phyloP scores from a whole-genome alignment of 2,329 filamentous ascomycete genomes.

The Hymenotorrendiella dingleyae region DNA sequence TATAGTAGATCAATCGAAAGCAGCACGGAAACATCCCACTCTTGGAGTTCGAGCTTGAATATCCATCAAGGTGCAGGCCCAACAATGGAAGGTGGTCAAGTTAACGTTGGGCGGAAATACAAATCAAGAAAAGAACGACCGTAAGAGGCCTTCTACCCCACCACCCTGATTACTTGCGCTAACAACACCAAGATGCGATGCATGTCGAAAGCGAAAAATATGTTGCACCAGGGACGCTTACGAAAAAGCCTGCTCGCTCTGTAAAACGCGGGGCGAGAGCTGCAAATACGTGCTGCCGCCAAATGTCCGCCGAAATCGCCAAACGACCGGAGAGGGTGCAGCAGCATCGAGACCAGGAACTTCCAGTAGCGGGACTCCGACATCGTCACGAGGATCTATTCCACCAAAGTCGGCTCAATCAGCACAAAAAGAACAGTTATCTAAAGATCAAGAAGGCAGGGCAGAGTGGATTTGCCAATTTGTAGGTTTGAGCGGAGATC shows the following conservation, averaged over 20 bases:
- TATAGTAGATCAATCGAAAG: too few relatives aligned
- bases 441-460: background rate
- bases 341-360: conserved; percentile 7
- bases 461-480: conserved; percentile 22
- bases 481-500: conserved; percentile 24
- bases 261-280: conserved; percentile 21
- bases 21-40: background rate
- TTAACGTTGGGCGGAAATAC: conserved; percentile 23
- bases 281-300: conserved; percentile 24
- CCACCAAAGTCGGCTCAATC: conserved; percentile 4
- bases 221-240: conserved; percentile 24
- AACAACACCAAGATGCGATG: conserved; percentile 20
- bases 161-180: conserved; percentile 1
- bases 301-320: conserved; percentile 19
- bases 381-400: conserved; percentile 12
- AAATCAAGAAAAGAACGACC: conserved; percentile 26
- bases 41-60: background rate
- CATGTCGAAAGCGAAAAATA: conserved; percentile 25
- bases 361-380: conserved; percentile 8
- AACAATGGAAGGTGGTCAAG: conserved; percentile 7
- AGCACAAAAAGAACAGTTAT: background rate
- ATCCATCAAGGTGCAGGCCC: background rate
- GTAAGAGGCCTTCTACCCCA: conserved; percentile 12
- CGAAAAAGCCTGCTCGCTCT: conserved; percentile 22
- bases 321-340: background rate